phyloP scores from a whole-genome alignment of 345 rosid species.

The Bruguiera gymnorhiza region DNA sequence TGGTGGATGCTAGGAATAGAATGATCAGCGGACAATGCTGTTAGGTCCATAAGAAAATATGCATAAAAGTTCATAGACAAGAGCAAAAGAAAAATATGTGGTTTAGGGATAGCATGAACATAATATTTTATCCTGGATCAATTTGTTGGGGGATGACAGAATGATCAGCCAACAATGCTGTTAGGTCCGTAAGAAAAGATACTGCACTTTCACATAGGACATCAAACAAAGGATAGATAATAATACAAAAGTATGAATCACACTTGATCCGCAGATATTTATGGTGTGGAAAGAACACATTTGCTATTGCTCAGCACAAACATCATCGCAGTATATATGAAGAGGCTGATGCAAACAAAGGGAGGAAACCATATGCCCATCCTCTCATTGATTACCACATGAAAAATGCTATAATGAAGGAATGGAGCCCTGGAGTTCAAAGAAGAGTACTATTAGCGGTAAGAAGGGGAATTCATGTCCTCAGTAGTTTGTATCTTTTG shows the following conservation, averaged over 20 bases:
- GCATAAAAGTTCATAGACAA: no score
- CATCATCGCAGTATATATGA: slow-evolving; percentile 83
- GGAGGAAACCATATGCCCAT: slow-evolving; percentile 83
- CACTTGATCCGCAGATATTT: slow-evolving; percentile 52
- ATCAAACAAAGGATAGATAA: neutral
- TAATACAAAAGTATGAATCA: neutral
- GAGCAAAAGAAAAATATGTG: no score
- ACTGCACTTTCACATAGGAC: neutral
- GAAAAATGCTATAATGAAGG: slow-evolving; percentile 87
- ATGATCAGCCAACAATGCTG: no score
- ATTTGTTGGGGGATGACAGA: no score
- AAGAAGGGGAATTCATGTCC: slow-evolving; percentile 17
- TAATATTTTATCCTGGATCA: no score
- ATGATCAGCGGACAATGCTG: no score
- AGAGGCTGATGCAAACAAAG: slow-evolving; percentile 94
- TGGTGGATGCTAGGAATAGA: no score
- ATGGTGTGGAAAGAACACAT: slow-evolving; percentile 85
- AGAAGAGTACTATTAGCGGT: slow-evolving; percentile 72
- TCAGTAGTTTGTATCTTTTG: neutral
- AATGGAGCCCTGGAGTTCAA: slow-evolving; percentile 83
- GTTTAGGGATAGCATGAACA: no score
- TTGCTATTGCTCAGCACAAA: slow-evolving; percentile 93
- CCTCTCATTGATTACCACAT: slow-evolving; percentile 91
- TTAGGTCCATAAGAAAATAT: no score
- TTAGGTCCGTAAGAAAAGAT: neutral